Base-by-base conservation (phyloP, 805 yeast species). In the Kazachstania kunashirensis region DNA sequence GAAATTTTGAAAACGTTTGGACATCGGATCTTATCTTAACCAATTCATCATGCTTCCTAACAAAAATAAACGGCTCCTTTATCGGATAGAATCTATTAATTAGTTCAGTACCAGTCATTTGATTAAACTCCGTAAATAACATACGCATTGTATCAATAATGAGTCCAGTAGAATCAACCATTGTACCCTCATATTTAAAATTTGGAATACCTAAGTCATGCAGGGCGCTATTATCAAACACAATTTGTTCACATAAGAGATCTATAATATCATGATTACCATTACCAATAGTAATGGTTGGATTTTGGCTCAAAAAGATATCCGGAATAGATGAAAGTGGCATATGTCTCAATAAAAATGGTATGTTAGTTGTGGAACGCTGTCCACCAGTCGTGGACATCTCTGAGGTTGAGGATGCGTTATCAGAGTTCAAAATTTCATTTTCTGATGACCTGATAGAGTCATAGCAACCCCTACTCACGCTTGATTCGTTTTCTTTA, bases 321-420 rank as follows among this genome's bases (percentile, higher is more conserved):
- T 66, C 62, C 0, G 94, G 89, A 9, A 82, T 74, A 0, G 82
- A 70, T 30, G 69, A 63, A 0, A 78, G 63, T 14, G 84, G 78
- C 40, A 79, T 71, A 29, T 77, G 73, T 40, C 88, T 61, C 19
- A 82, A 55, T 9, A 82, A 64, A 56, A 82, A 74, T 2, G 86
- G 88, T 24, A 81, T 55, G 57, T 78, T 77, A 44, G 78, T 80
- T 5, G 83, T 69, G 3, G 55, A 45, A 12, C 24, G 24, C 14
- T 19, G 24, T 13, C 14, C n/a, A 6, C 19, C 24, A 32, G 21
- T 16, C 6, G 19, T 13, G 9, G 15, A 24, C 6, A 23, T 17
- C 5, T 20, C 27, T n/a, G 29, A 23, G 2, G 29, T 16, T n/a
- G 35, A 24, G 4, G 29, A 17, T 7, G 13, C n/a, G n/a, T 23